Evolutionary conservation across 768 basidiomycete genomes (phyloP).

Genomic region (Agaricus sinodeliciosus): DNA sequence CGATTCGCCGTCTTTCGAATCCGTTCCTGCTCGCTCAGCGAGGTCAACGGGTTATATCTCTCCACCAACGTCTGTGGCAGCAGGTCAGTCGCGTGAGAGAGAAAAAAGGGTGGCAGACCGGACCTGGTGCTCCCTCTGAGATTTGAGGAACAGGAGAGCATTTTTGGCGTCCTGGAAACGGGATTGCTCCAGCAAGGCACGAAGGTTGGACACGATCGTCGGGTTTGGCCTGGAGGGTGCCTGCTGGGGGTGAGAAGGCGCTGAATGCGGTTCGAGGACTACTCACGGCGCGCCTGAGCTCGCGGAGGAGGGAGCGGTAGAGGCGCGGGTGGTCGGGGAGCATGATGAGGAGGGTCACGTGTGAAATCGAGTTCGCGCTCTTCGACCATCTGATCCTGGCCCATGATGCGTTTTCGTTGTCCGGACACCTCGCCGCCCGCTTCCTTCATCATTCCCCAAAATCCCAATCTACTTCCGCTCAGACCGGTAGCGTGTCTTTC

Average conservation of each 20-base stretch:
- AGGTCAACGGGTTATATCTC: conserved; percentile 80
- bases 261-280: too few relatives aligned
- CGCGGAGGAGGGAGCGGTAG: conserved; percentile 49
- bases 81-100: not conserved
- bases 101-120: conserved; percentile 13
- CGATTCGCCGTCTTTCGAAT: conserved; percentile 79
- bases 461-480: not conserved
- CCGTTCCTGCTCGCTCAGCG: conserved; percentile 74
- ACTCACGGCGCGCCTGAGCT: conserved; percentile 47
- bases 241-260: not conserved
- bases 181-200: conserved; percentile 43
- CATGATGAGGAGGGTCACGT: conserved; percentile 15
- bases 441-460: not conserved
- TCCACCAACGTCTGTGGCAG: conserved; percentile 61
- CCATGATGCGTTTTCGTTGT: conserved; percentile 6
- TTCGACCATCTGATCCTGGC: not conserved
- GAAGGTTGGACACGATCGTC: conserved; percentile 43
- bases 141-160: conserved; percentile 57
- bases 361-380: not conserved
- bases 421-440: conserved; percentile 6
- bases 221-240: conserved; percentile 32
- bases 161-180: conserved; percentile 48
- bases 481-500: conserved; percentile 1
- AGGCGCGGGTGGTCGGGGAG: conserved; percentile 25
- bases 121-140: conserved; percentile 76